These are phyloP conservation scores for Puccinia horiana DNA, from an alignment of 1,284 basidiomycete genomes.

Conservation along the genomic window DNA sequence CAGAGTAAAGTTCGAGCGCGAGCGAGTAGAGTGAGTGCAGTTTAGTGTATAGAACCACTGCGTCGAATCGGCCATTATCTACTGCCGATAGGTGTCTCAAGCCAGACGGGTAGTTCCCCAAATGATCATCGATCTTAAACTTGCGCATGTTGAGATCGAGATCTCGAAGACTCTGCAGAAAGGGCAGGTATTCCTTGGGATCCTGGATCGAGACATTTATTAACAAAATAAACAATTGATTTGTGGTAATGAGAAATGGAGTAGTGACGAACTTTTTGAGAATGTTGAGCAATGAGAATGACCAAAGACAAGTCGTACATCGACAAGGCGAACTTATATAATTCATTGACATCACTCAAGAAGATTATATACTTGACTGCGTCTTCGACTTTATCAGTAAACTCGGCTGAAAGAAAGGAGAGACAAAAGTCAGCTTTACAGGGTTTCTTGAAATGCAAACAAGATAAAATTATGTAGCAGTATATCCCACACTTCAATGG, in stretches of 20 bases:
- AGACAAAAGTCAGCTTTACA: constrained; percentile 9
- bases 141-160: constrained; percentile 79
- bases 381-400: constrained; percentile 80
- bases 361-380: constrained; percentile 99
- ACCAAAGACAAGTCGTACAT: constrained; percentile 99
- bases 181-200: constrained; percentile 95
- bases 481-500: constrained; percentile 68
- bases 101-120: constrained; percentile 75
- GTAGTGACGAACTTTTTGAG: constrained; percentile 74
- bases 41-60: constrained; percentile 77
- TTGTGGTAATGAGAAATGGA: constrained; percentile 6
- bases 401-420: constrained; percentile 64
- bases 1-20: constrained; percentile 73
- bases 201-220: constrained; percentile 65
- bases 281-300: constrained; percentile 92
- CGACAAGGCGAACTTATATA: constrained; percentile 92
- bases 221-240: not conserved
- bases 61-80: constrained; percentile 71
- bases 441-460: constrained; percentile 1
- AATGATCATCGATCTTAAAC: constrained; percentile 90
- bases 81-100: constrained; percentile 73
- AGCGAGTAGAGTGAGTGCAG: constrained; percentile 74
- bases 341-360: constrained; percentile 84
- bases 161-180: constrained; percentile 82
- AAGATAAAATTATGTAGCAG: not conserved